Evolutionary conservation across 345 rosid genomes (phyloP), one percentile per base, ranked within the genome.

Genomic region (Aquilaria malaccensis): DNA sequence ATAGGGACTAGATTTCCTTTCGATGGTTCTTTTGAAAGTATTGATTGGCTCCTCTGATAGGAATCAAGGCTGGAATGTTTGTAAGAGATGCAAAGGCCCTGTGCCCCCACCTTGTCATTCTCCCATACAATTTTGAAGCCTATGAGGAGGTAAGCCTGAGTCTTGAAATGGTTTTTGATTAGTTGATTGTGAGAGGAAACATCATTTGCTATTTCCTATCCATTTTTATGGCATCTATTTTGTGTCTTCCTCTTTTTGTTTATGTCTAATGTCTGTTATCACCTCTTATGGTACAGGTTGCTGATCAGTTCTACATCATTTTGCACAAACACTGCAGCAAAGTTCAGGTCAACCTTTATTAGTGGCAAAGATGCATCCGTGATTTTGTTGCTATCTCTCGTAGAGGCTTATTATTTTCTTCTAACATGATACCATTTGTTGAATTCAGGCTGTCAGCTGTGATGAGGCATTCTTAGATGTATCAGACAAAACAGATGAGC

Each of bases 401-500:
- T 61, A 45, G n/a, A 54, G n/a, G 9, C 54, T 55, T 52, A 33
- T 30, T 45, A 59, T 53, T 59, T 60, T 15, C 30, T 71, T 50
- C 52, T 71, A 58, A 30, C 30, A 29, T 56, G 66, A 31, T 46
- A 59, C 11, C 62, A 68, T 30, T 52, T 67, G 58, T 47, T 70
- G 69, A 66, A 64, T 65, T 45, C 64, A 91, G 97, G 97, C 98
- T 43, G 77, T 93, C 64, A 93, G 98, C 76, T 93, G 98, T 55
- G 98, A 89, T n/a, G 98, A 93, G 79, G 98, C 98, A 53, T 93
- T 89, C 79, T 70, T 93, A 70, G 91, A 93, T 72, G 72, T 85
- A 45, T 76, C 85, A 12, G 79, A 82, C 67, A 70, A 58, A 52
- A 74, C 72, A 54, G 72, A 67, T 70, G 94, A 89, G 64, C 87